Percentiles rank a stretch among this genome's conserved stretches.
phyloP scores from a whole-genome alignment of 2,329 filamentous ascomycete genomes.

The Botrytis byssoidea region DNA sequence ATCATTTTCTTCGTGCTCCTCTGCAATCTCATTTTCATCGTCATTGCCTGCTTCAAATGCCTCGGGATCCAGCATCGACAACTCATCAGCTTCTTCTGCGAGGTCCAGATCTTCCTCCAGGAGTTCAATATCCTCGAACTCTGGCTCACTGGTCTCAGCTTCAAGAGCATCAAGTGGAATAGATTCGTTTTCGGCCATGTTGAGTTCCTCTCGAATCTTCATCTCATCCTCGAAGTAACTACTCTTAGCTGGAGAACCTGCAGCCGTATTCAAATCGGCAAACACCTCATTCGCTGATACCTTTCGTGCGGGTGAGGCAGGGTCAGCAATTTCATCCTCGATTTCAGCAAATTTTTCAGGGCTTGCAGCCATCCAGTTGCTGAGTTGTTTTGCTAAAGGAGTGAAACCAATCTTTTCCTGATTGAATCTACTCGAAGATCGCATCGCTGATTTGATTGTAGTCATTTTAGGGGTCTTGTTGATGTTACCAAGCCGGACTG shows the following conservation, averaged over 20 bases:
- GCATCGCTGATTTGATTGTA: conserved; percentile 4
- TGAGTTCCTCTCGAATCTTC: conserved; percentile 45
- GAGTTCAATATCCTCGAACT: conserved; percentile 50
- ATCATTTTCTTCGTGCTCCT: neutral
- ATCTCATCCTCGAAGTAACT: conserved; percentile 64
- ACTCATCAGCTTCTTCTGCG: conserved; percentile 57
- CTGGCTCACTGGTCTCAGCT: conserved; percentile 27
- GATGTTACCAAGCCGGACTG: conserved; percentile 39
- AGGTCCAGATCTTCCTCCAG: conserved; percentile 57
- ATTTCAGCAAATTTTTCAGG: conserved; percentile 46
- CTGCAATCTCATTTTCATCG: neutral
- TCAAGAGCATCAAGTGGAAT: conserved; percentile 24
- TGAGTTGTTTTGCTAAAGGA: conserved; percentile 60
- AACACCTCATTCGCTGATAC: neutral
- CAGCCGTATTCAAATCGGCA: neutral
- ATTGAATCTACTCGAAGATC: conserved; percentile 15
- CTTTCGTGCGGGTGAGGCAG: conserved; percentile 24
- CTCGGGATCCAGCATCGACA: conserved; percentile 53
- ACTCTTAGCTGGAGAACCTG: conserved; percentile 41
- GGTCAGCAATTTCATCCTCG: conserved; percentile 14
- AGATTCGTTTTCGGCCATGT: conserved; percentile 40
- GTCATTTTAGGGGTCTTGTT: conserved; percentile 31
- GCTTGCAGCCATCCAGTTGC: conserved; percentile 61
- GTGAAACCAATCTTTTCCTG: conserved; percentile 55
- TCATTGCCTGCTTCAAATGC: conserved; percentile 26